Base-by-base conservation (phyloP, 108 stramenopile genomes). In the Nitzschia putrida region DNA sequence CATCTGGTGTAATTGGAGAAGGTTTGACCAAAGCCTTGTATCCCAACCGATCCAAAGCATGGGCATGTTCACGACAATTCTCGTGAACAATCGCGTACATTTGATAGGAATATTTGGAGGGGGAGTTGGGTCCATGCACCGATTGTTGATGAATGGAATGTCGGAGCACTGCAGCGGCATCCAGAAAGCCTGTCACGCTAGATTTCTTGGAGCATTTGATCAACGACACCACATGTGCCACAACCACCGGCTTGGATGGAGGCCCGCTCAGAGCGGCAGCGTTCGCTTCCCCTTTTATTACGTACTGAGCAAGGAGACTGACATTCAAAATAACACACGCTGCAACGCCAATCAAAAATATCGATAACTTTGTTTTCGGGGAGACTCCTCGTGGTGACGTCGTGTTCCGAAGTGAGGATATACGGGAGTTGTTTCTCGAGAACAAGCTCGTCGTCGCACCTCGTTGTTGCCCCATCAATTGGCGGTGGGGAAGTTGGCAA, bases 141-240 rank as follows among this genome's bases (percentile, higher is more conserved):
- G 87, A 88, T 22, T 86, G 76, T 58, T 80, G 61, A 61, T 85
- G 90, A 25, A 90, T 87, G 57, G 89, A 90, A 77, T 90, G 89
- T 18, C 80, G 73, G 12, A 90, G 68, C 3, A 90, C 72, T 16
- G 83, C 72, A 24, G 88, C 82, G 23, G 80, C 89, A 72, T 90
- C 89, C 49, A 87, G 57, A 47, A 86, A 79, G 12, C 89, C 89
- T 9, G 79, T 76, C 38, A 86, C 85, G 23, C 67, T 40, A 3
- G 66, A 59, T 18, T 72, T 63, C 50, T 83, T 78, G 61, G 71
- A 38, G 63, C 90, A 91, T 68, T 86, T 83, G 74, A 91, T 86
- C 37, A 91, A 57, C 0, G 87, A 88, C 50, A 88, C 79, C 51
- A 83, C 90, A 53, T 91, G 85, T 11, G 86, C 86, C 23, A 87